Percentiles rank a stretch among this genome's conserved stretches.
Conservation (phyloP, 768 basidiomycete genomes). For the Polyporus arcularius region DNA sequence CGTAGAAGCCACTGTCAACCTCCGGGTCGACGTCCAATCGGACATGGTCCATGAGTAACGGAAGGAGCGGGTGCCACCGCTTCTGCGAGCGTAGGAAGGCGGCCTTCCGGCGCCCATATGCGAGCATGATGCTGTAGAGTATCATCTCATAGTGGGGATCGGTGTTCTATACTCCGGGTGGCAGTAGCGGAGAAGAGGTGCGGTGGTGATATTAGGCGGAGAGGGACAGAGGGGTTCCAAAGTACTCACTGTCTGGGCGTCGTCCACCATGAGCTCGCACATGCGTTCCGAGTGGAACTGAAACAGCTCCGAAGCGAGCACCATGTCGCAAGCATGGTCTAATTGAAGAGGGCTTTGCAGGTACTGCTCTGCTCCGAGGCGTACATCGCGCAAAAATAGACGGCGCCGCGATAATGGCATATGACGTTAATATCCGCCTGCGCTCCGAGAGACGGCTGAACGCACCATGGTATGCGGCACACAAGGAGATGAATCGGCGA, state of each 20-base stretch:
- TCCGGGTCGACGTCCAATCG: constrained; percentile 80
- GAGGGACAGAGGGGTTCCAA: neutral
- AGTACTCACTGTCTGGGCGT: constrained; percentile 61
- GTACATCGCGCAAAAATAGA: neutral
- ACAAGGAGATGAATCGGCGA: constrained; percentile 73
- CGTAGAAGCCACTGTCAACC: constrained; percentile 60
- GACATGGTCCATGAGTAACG: constrained; percentile 83
- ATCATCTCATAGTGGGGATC: constrained; percentile 85
- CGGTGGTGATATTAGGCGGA: neutral
- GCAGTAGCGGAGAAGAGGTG: neutral
- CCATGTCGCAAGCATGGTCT: constrained; percentile 74
- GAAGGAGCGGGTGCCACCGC: constrained; percentile 81
- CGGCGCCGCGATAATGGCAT: constrained; percentile 13
- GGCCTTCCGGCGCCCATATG: constrained; percentile 67
- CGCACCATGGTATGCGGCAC: constrained; percentile 86
- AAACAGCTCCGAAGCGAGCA: constrained; percentile 87
- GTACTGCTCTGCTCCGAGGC: constrained; percentile 63
- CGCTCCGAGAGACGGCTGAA: neutral
- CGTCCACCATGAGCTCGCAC: constrained; percentile 75
- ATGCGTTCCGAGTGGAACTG: constrained; percentile 90
- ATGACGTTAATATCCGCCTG: neutral
- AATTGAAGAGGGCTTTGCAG: constrained; percentile 82
- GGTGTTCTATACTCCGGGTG: constrained; percentile 55
- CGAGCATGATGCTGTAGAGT: constrained; percentile 74
- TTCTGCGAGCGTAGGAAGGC: constrained; percentile 77